A percentile compares a stretch with the other conserved stretches of the same genome.
Evolutionary conservation across 2,329 filamentous ascomycete genomes (phyloP).

Genomic region (Xylaria sp.): DNA sequence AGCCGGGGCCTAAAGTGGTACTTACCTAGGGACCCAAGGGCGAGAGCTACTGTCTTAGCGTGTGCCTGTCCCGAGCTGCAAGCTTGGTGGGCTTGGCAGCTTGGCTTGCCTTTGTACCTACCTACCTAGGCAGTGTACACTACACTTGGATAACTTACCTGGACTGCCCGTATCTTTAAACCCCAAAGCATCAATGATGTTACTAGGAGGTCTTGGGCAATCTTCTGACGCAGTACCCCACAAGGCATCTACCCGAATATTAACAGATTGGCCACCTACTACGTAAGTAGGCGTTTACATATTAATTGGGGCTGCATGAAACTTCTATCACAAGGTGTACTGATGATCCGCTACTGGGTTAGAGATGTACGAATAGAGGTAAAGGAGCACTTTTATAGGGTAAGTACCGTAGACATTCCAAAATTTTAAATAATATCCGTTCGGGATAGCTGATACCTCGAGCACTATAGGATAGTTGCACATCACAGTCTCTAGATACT

Average conservation of each 20-base stretch:
- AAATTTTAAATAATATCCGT: no score
- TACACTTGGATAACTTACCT: slow-evolving; percentile 3
- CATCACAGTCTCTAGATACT: no score
- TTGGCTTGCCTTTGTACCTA: slow-evolving; percentile 12
- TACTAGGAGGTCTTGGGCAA: neutral
- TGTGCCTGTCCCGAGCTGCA: slow-evolving; percentile 38
- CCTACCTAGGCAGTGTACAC: neutral
- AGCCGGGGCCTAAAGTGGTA: slow-evolving; percentile 14
- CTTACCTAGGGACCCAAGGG: slow-evolving; percentile 6
- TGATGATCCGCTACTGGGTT: neutral
- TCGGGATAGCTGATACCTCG: no score
- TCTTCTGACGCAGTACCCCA: slow-evolving; percentile 2
- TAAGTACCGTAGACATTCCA: neutral
- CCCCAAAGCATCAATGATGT: neutral
- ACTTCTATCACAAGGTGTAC: neutral
- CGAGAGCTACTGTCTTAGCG: slow-evolving; percentile 26
- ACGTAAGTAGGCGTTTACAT: neutral
- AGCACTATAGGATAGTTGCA: no score
- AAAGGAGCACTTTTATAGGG: neutral
- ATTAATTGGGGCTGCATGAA: neutral
- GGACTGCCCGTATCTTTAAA: neutral
- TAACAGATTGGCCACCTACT: neutral
- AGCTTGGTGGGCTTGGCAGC: slow-evolving; percentile 32
- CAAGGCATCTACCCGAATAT: neutral
- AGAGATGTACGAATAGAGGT: neutral